phyloP scores from a whole-genome alignment of 2,329 filamentous ascomycete species.

The Pseudogymnoascus destructans region DNA sequence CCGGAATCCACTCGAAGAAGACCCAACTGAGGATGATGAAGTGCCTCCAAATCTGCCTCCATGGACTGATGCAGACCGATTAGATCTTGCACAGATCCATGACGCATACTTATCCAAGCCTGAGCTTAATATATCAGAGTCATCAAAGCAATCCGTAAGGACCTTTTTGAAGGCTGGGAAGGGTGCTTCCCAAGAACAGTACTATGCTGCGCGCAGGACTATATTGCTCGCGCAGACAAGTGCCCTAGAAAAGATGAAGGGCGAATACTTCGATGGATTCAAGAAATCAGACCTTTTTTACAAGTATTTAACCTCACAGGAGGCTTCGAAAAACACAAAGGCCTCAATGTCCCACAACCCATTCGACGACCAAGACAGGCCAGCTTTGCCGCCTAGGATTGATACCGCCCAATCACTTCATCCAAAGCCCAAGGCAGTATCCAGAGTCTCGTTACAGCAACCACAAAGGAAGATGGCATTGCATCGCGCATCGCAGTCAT shows the following conservation, averaged over 20 bases:
- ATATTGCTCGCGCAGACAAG: slow-evolving; percentile 72
- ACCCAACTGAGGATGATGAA: slow-evolving; percentile 53
- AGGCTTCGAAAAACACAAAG: slow-evolving; percentile 36
- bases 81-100: slow-evolving; percentile 81
- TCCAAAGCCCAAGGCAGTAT: slow-evolving; percentile 31
- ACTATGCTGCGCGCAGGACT: slow-evolving; percentile 67
- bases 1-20: slow-evolving; percentile 82
- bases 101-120: slow-evolving; percentile 75
- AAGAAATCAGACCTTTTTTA: slow-evolving; percentile 90
- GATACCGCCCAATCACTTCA: slow-evolving; percentile 26
- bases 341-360: slow-evolving; percentile 4
- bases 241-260: slow-evolving; percentile 73
- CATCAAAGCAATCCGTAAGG: slow-evolving; percentile 56
- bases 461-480: slow-evolving; percentile 37
- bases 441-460: slow-evolving; percentile 35
- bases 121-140: slow-evolving; percentile 64
- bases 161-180: slow-evolving; percentile 69
- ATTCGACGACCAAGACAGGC: slow-evolving; percentile 12
- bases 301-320: slow-evolving; percentile 86
- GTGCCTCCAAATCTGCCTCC: slow-evolving; percentile 46
- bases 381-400: slow-evolving; percentile 16
- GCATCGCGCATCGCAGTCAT: slow-evolving; percentile 45
- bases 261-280: slow-evolving; percentile 68
- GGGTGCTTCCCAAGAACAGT: slow-evolving; percentile 65
- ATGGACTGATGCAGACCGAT: slow-evolving; percentile 75